These are phyloP conservation scores for Grosmannia clavigera DNA, from an alignment of 2,329 filamentous ascomycete genomes.

Conservation along the genomic window DNA sequence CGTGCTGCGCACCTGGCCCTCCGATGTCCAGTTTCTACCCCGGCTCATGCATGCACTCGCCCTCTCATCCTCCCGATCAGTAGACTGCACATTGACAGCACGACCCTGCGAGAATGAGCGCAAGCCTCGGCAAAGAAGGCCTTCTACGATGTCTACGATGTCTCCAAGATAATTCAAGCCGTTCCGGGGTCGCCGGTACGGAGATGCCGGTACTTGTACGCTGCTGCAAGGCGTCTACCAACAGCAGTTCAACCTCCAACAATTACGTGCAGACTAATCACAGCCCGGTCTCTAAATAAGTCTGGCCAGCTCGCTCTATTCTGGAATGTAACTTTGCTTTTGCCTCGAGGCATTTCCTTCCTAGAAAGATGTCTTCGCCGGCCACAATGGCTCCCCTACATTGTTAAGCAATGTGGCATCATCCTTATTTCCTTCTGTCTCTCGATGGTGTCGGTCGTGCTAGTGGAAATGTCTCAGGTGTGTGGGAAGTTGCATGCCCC, in stretches of 20 bases:
- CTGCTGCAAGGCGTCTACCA: not conserved
- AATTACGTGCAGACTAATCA: not conserved
- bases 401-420: not conserved
- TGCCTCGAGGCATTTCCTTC: not conserved
- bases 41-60: not conserved
- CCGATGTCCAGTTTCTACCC: not conserved
- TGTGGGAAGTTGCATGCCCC: not conserved
- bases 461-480: not conserved
- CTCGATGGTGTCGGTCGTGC: not conserved
- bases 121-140: too few species aligned
- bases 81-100: not conserved
- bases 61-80: not conserved
- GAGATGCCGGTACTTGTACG: not conserved
- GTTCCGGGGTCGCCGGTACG: not conserved
- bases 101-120: not conserved
- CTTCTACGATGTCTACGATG: too few species aligned
- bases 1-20: not conserved
- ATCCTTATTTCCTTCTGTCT: not conserved
- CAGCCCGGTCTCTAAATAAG: not conserved
- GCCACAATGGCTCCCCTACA: not conserved
- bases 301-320: not conserved
- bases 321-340: not conserved
- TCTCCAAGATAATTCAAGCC: too few species aligned
- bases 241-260: not conserved
- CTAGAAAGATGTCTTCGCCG: too few species aligned